phyloP scores from a whole-genome alignment of 164 flowering plant genomes.

The Vitis labrusca region DNA sequence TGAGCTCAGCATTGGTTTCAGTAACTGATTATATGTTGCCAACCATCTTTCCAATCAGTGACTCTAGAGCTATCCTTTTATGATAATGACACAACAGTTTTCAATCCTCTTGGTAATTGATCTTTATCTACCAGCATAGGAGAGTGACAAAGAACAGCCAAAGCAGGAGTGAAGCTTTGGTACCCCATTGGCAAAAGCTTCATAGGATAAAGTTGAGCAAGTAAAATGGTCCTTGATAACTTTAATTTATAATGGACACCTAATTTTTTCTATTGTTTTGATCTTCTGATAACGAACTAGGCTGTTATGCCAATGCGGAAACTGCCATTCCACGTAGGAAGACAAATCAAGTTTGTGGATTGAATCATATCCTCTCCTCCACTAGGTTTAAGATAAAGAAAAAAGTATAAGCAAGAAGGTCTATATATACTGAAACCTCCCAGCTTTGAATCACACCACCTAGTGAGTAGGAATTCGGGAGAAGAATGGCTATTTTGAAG shows the following conservation, averaged over 20 bases:
- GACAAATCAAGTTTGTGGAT: neutral
- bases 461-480: neutral
- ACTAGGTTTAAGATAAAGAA: neutral
- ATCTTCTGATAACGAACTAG: neutral
- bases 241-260: neutral
- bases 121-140: too few species aligned
- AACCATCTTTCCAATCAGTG: too few species aligned
- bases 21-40: too few species aligned
- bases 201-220: too few species aligned
- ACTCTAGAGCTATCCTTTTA: too few species aligned
- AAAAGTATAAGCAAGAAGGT: neutral
- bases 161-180: too few species aligned
- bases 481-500: constrained; percentile 4
- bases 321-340: neutral
- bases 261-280: neutral
- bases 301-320: neutral
- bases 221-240: too few species aligned
- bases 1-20: too few species aligned
- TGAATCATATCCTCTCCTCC: neutral
- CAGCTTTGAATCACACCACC: neutral
- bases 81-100: too few species aligned
- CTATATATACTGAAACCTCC: constrained; percentile 1
- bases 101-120: too few species aligned
- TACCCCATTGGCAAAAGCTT: too few species aligned
- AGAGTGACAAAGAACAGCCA: too few species aligned